These are phyloP conservation scores for Ophiostoma himal-ulmi DNA, from an alignment of 2,329 filamentous ascomycete genomes.

Conservation along the genomic window DNA sequence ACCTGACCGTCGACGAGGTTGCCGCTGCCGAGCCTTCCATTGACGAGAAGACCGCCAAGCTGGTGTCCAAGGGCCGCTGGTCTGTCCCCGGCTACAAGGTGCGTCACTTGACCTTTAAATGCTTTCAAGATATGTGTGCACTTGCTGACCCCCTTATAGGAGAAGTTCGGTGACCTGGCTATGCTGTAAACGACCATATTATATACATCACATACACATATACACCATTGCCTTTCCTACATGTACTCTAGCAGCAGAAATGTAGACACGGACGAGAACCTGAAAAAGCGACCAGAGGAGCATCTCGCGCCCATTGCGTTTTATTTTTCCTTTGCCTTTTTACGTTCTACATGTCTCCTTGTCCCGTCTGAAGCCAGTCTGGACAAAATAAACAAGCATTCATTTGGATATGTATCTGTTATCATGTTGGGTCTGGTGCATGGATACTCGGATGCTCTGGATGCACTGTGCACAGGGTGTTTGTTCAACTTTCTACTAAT, in stretches of 20 bases:
- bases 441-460: background rate
- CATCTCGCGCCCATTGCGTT: conserved; percentile 13
- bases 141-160: conserved; percentile 57
- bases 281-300: conserved; percentile 7
- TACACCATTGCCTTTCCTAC: conserved; percentile 34
- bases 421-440: background rate
- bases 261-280: conserved; percentile 54
- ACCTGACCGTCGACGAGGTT: conserved; percentile 96
- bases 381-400: conserved; percentile 14
- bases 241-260: conserved; percentile 60
- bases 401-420: background rate
- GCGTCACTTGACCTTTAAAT: conserved; percentile 34
- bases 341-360: conserved; percentile 9
- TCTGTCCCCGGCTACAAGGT: conserved; percentile 98
- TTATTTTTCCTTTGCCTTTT: background rate
- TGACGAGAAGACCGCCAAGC: conserved; percentile 89
- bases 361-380: conserved; percentile 5
- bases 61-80: conserved; percentile 98
- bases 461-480: conserved; percentile 3
- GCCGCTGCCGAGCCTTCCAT: conserved; percentile 91
- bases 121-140: background rate
- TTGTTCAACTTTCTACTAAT: background rate
- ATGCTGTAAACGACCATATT: conserved; percentile 61
- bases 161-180: conserved; percentile 98
- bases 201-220: conserved; percentile 23